phyloP scores from a whole-genome alignment of 805 yeast genomes.

The Nakazawaea siamensis region DNA sequence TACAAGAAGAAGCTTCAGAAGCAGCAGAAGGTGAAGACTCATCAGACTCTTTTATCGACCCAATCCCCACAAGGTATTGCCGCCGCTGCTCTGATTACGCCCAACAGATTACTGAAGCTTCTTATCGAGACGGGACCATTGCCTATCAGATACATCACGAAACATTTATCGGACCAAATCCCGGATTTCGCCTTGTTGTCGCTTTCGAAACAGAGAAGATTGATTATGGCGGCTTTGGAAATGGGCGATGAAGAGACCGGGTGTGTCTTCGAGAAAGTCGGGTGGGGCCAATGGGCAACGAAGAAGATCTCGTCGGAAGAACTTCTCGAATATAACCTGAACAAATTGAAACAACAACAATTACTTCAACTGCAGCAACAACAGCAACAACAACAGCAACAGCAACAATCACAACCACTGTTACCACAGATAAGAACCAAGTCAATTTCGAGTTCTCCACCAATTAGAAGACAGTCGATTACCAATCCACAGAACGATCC shows the following conservation, averaged over 20 bases:
- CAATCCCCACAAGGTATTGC: conserved; percentile 84
- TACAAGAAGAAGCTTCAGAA: neutral
- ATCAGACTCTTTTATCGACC: conserved; percentile 42
- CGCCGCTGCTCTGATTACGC: conserved; percentile 80
- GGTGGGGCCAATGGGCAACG: conserved; percentile 98
- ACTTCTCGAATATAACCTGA: conserved; percentile 12
- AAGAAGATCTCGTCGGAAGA: conserved; percentile 23
- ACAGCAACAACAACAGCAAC: conserved; percentile 4
- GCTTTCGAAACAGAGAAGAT: conserved; percentile 79
- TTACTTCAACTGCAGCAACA: conserved; percentile 2
- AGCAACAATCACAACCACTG: neutral
- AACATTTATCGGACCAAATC: conserved; percentile 65
- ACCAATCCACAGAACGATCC: conserved; percentile 35
- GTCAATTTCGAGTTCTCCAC: conserved; percentile 10
- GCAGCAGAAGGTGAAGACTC: conserved; percentile 3
- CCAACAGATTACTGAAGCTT: conserved; percentile 64
- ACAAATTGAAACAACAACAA: conserved; percentile 11
- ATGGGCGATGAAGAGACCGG: conserved; percentile 52
- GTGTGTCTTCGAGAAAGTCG: conserved; percentile 82
- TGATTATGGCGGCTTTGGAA: conserved; percentile 85
- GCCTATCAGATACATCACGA: conserved; percentile 84
- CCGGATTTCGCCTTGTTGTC: conserved; percentile 75
- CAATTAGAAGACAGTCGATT: conserved; percentile 41
- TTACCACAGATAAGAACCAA: neutral
- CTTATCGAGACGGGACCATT: conserved; percentile 73